These are phyloP conservation scores for Nannizziopsis arthrosporioides DNA, from an alignment of 2,329 filamentous ascomycete genomes.

Conservation along the genomic window DNA sequence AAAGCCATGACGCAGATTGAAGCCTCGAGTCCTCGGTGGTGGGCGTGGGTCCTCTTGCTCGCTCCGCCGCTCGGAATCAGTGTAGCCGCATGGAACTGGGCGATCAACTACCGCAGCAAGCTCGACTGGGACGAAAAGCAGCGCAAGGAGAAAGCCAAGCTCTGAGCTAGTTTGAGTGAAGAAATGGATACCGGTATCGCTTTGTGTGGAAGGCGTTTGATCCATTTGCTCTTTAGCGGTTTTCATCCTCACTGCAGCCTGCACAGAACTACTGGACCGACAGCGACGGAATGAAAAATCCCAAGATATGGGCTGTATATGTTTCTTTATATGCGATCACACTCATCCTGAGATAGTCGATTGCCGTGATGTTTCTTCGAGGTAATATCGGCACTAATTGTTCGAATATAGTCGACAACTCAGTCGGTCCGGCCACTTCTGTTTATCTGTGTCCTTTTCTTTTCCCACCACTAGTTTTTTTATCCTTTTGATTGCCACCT, in stretches of 20 bases:
- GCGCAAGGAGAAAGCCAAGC: constrained; percentile 47
- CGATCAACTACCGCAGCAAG: constrained; percentile 59
- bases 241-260: too few relatives aligned
- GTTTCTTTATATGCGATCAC: too few relatives aligned
- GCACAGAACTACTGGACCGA: too few relatives aligned
- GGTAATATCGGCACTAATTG: too few relatives aligned
- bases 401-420: neutral
- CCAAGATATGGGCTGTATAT: too few relatives aligned
- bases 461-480: constrained; percentile 12
- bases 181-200: too few relatives aligned
- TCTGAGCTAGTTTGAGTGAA: constrained; percentile 35
- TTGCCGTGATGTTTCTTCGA: too few relatives aligned
- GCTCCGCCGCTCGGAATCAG: constrained; percentile 64
- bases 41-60: constrained; percentile 58
- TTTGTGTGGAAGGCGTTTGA: too few relatives aligned
- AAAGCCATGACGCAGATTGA: constrained; percentile 54
- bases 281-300: too few relatives aligned
- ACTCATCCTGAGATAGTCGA: too few relatives aligned
- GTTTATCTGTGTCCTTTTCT: constrained; percentile 11
- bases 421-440: neutral
- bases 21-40: constrained; percentile 61
- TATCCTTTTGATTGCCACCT: constrained; percentile 1
- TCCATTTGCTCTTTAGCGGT: too few relatives aligned
- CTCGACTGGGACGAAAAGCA: constrained; percentile 55
- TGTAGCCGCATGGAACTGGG: constrained; percentile 59